Percentiles rank a stretch among this genome's conserved stretches.
These are phyloP conservation scores for Asterophora parasitica DNA, from an alignment of 768 basidiomycete genomes.

Conservation along the genomic window DNA sequence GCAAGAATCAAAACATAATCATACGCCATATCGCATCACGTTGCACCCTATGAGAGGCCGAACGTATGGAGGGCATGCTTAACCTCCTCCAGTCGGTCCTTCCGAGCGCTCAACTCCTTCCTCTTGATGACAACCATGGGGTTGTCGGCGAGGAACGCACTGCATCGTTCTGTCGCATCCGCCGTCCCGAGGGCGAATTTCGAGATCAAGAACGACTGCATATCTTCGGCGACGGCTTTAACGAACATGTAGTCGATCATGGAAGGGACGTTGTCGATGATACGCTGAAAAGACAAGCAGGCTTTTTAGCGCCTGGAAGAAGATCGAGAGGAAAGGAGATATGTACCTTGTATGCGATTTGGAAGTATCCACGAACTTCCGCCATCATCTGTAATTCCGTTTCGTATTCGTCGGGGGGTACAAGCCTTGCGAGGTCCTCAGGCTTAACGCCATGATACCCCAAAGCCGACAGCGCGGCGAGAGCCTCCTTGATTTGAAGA, in stretches of 20 bases:
- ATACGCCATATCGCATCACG: too few relatives aligned
- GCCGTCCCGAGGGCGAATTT: conserved; percentile 32
- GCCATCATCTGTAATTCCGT: conserved; percentile 38
- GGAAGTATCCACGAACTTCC: conserved; percentile 41
- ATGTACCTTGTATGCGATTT: conserved; percentile 41
- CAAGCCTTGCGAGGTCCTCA: conserved; percentile 30
- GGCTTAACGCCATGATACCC: conserved; percentile 24
- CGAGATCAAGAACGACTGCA: conserved; percentile 30
- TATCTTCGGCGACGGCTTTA: conserved; percentile 23
- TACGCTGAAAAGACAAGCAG: conserved; percentile 26
- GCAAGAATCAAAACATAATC: too few relatives aligned
- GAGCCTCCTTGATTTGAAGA: conserved; percentile 8
- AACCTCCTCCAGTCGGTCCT: conserved; percentile 35
- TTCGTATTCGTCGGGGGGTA: conserved; percentile 32
- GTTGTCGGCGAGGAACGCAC: conserved; percentile 43
- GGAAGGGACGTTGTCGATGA: conserved; percentile 40
- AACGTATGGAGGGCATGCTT: conserved; percentile 29
- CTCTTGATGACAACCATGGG: conserved; percentile 30
- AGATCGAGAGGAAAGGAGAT: neutral
- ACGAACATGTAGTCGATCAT: conserved; percentile 29
- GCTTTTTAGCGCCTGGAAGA: neutral
- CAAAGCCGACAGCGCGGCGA: conserved; percentile 25
- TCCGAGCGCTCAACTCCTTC: conserved; percentile 27
- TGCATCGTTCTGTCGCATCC: conserved; percentile 32
- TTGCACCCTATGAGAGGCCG: conserved; percentile 10